Evolutionary conservation across 345 rosid genomes (phyloP), one percentile per base, ranked within the genome.

Genomic region (Litchi chinensis): DNA sequence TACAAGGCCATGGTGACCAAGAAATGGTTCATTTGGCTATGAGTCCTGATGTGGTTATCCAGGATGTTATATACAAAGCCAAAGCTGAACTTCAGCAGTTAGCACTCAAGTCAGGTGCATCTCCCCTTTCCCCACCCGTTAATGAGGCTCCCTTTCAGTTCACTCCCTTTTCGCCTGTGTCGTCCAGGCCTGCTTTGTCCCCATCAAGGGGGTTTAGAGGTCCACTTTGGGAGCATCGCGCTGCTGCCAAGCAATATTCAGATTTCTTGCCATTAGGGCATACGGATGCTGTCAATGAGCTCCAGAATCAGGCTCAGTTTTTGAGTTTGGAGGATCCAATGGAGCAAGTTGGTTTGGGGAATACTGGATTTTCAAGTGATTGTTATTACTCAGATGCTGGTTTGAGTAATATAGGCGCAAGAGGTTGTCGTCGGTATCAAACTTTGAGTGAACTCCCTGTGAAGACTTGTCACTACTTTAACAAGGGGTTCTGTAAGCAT

Each of bases 401-500:
- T 40, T 64, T 84, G 37, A 64, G 74, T 57, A 81, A 70, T 75
- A 52, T 80, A 15, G 76, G 80, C 40, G 75, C 79, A 5, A 80
- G 88, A 79, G 39, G 74, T 1, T 77, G 84, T 52, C 83, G 73
- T 1, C 71, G 79, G 5, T 70, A 78, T 80, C 73, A 68, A n/a
- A 71, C 76, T 76, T 59, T 75, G 18, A 57, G 54, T 15, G 92
- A 86, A 16, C 78, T 87, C 69, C 88, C 90, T 0, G 75, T 79
- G 7, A 91, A 86, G 87, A 85, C 76, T 6, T 91, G 95, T 70
- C 92, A 87, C 77, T 91, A 87, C 69, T 90, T 81, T 83, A 91
- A 80, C 82, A 88, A 87, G 82, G 95, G 93, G 18, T 86, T 75
- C 41, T 91, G 95, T 73, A 91, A 85, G 88, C 92, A 90, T 66